Evolutionary conservation across 169 alveolate species (phyloP).

Genomic region (Sarcocystis neurona): DNA sequence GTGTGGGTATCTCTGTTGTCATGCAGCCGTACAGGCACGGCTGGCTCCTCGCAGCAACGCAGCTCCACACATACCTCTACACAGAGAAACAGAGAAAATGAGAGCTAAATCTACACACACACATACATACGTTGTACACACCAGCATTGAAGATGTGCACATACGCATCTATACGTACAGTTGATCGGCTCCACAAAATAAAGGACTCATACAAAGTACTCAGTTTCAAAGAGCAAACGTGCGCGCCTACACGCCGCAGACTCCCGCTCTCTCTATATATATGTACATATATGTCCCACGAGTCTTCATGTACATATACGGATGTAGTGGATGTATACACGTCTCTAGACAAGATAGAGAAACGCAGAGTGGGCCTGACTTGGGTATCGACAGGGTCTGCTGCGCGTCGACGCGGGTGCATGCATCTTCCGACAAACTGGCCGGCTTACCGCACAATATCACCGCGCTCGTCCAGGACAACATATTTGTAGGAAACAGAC

Average conservation of each 20-base stretch:
- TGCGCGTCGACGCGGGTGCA: no score
- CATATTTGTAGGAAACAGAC: slow-evolving; percentile 63
- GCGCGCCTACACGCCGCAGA: no score
- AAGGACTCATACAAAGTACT: no score
- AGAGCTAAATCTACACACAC: no score
- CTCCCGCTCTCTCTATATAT: background rate
- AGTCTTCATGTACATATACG: background rate
- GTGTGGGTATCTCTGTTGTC: background rate
- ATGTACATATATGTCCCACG: background rate
- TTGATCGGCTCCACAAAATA: background rate
- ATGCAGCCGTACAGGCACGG: background rate
- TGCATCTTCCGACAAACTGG: background rate
- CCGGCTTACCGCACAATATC: slow-evolving; percentile 46
- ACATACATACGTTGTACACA: background rate
- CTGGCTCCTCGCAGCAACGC: background rate
- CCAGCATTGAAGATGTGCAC: background rate
- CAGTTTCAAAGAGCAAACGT: no score
- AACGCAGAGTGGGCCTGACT: no score
- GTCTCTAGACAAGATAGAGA: no score
- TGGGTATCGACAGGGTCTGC: no score
- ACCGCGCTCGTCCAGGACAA: slow-evolving; percentile 33
- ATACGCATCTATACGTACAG: background rate
- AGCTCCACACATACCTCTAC: background rate
- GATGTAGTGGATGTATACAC: background rate
- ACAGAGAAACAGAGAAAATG: background rate